Percentiles rank a stretch among this genome's conserved stretches.
Evolutionary conservation across 2,329 filamentous ascomycete genomes (phyloP).

Genomic region (Botrytis porri): DNA sequence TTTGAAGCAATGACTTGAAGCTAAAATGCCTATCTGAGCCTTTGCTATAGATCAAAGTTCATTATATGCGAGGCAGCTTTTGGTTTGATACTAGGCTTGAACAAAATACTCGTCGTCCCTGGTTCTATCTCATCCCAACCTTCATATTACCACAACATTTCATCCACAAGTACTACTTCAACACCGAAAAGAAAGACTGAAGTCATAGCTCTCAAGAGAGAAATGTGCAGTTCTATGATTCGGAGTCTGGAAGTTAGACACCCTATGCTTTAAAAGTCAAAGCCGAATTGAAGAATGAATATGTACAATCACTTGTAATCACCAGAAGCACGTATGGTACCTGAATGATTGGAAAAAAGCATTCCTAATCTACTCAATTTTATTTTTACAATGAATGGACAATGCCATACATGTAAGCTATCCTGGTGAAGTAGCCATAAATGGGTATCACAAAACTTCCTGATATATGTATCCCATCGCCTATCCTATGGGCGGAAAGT

Average conservation of each 20-base stretch:
- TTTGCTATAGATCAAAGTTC: not conserved
- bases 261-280: not conserved
- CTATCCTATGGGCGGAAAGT: not conserved
- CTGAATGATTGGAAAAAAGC: not conserved
- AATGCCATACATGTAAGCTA: not conserved
- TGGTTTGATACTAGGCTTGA: no score
- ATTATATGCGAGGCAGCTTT: no score
- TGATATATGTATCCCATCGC: not conserved
- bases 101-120: no score
- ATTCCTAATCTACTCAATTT: not conserved
- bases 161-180: not conserved
- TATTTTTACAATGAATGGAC: not conserved
- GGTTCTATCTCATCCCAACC: no score
- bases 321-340: not conserved
- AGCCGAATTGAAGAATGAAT: not conserved
- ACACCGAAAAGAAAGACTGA: not conserved
- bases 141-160: not conserved
- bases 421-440: not conserved
- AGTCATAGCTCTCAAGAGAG: not conserved
- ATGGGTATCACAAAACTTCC: not conserved
- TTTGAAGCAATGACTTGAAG: not conserved
- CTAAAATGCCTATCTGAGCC: accelerated
- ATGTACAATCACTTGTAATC: not conserved
- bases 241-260: not conserved
- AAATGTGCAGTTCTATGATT: not conserved